Evolutionary conservation across 225 moss, liverwort and hornwort species (phyloP).

Genomic region (Anthoceros angustus): DNA sequence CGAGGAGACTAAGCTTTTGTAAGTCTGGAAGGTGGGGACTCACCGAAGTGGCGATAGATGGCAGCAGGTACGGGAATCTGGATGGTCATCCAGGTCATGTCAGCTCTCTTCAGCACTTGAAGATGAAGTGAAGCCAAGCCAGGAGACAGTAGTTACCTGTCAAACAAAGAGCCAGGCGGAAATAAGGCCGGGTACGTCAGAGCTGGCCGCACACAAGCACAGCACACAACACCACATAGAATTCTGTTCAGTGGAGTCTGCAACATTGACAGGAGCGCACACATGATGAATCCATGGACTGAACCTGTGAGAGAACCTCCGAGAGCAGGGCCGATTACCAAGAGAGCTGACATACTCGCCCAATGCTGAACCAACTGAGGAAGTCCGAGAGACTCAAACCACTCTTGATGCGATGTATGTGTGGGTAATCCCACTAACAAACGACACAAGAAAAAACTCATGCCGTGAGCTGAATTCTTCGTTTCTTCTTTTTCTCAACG

Average conservation of each 20-base stretch:
- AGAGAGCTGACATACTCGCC: too few species aligned
- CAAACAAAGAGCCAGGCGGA: background rate
- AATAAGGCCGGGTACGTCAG: constrained; percentile 2
- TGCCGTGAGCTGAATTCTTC: too few species aligned
- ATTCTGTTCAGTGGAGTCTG: too few species aligned
- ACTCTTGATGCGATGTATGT: too few species aligned
- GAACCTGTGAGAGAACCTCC: constrained; percentile 5
- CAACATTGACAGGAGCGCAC: background rate
- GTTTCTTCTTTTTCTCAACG: too few species aligned
- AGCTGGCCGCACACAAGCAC: background rate
- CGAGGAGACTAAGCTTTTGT: constrained; percentile 3
- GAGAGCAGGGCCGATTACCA: constrained; percentile 3
- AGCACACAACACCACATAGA: too few species aligned
- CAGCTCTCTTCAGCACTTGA: background rate
- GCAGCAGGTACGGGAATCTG: constrained; percentile 13
- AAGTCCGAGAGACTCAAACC: too few species aligned
- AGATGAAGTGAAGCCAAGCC: too few species aligned
- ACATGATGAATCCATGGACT: background rate
- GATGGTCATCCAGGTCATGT: background rate
- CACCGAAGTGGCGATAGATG: constrained; percentile 23
- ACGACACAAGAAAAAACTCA: too few species aligned
- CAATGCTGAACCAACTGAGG: too few species aligned
- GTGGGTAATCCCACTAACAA: too few species aligned
- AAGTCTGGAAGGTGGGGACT: background rate
- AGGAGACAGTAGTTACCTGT: background rate